These are phyloP conservation scores for Paramecium biaurelia DNA, from an alignment of 73 alveolate species.

Conservation along the genomic window DNA sequence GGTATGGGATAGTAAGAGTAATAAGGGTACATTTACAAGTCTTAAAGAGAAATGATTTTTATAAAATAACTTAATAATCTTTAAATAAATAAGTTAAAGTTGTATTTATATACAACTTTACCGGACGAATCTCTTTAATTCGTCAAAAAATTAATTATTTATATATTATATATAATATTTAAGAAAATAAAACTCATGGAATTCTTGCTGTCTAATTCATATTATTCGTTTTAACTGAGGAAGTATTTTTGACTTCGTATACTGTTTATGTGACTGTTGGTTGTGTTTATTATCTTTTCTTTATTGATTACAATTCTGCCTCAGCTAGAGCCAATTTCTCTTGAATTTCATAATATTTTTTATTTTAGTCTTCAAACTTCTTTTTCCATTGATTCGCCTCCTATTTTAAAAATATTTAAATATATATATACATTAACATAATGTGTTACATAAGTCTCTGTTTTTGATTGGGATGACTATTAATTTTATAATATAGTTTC, in stretches of 20 bases:
- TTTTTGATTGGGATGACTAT: not conserved
- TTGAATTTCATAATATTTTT: not conserved
- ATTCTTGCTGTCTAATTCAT: not conserved
- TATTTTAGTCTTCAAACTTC: conserved; percentile 12
- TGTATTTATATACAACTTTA: not conserved
- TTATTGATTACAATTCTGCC: not conserved
- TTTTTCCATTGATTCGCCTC: conserved; percentile 13
- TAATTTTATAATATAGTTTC: not conserved
- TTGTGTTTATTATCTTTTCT: not conserved
- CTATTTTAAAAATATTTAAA: not conserved
- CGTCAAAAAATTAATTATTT: not conserved
- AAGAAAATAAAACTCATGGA: not conserved
- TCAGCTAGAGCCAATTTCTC: not conserved
- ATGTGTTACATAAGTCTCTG: conserved; percentile 19
- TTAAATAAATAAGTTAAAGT: not conserved
- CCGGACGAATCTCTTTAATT: not conserved
- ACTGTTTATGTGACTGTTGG: not conserved
- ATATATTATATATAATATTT: not conserved
- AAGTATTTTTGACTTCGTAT: not conserved
- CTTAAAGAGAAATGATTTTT: not conserved
- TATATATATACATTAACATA: not conserved
- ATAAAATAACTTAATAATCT: not conserved
- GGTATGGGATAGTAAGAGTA: not conserved
- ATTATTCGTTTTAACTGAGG: not conserved
- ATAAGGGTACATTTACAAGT: not conserved